Evolutionary conservation across 1,284 basidiomycete species (phyloP).

Genomic region (Tremellales sp.): DNA sequence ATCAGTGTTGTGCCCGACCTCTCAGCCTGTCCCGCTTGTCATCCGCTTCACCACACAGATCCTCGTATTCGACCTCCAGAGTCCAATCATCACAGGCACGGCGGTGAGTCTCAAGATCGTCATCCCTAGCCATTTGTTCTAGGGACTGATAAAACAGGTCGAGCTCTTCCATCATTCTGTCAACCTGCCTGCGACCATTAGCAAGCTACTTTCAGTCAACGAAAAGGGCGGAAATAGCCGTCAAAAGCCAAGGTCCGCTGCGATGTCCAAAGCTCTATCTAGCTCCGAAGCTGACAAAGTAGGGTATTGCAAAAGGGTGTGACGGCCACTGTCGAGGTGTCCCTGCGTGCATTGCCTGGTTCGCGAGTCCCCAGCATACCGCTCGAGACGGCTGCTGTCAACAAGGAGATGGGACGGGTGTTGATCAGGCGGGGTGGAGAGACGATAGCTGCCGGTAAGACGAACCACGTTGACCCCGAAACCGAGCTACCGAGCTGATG

Average conservation of each 20-base stretch:
- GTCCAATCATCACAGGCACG: conserved; percentile 83
- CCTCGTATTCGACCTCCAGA: conserved; percentile 86
- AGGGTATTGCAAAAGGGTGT: conserved; percentile 77
- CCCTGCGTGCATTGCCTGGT: conserved; percentile 55
- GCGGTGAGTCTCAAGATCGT: conserved; percentile 55
- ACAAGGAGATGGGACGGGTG: conserved; percentile 95
- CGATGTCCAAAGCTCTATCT: conserved; percentile 2
- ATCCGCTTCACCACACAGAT: conserved; percentile 78
- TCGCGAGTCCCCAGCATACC: conserved; percentile 63
- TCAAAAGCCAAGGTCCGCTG: conserved; percentile 68
- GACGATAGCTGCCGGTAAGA: conserved; percentile 83
- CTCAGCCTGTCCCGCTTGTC: conserved; percentile 66
- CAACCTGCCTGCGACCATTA: conserved; percentile 83
- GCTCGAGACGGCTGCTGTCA: conserved; percentile 77
- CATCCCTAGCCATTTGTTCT: neutral
- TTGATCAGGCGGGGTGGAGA: conserved; percentile 83
- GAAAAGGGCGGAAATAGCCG: conserved; percentile 77
- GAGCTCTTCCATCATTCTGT: conserved; percentile 93
- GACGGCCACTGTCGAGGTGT: conserved; percentile 82
- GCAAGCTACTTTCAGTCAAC: conserved; percentile 69
- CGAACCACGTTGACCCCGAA: neutral
- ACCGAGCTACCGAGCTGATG: neutral
- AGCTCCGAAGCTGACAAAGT: conserved; percentile 1
- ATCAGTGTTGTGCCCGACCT: conserved; percentile 76
- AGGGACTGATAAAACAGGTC: conserved; percentile 53